phyloP scores from a whole-genome alignment of 257 asterid genomes.

The Fraxinus excelsior region DNA sequence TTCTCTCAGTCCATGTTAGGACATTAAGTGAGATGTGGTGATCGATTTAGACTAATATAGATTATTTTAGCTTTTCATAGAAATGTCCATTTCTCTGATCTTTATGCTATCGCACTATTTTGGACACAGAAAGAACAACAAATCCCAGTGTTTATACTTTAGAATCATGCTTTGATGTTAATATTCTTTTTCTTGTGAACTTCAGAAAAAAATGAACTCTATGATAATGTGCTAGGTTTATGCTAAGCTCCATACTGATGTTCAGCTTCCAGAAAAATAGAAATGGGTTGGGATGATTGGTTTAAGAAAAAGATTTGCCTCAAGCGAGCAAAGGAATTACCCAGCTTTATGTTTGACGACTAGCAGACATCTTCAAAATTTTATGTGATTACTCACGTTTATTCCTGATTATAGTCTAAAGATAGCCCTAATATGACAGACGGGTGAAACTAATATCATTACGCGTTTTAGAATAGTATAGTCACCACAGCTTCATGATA shows the following conservation, averaged over 20 bases:
- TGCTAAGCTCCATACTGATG: not conserved
- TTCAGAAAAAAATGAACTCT: not conserved
- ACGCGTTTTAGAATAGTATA: not conserved
- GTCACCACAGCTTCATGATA: not conserved
- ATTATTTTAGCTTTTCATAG: no score
- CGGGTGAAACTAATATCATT: no score
- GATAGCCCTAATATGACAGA: not conserved
- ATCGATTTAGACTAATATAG: not conserved
- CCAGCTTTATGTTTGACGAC: not conserved
- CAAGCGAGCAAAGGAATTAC: conserved; percentile 38
- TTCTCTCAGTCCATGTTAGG: not conserved
- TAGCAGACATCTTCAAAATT: not conserved
- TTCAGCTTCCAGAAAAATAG: conserved; percentile 5
- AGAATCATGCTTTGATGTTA: not conserved
- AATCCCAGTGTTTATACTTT: not conserved
- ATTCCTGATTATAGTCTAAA: not conserved
- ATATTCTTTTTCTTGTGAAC: not conserved
- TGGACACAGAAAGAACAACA: not conserved
- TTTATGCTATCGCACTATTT: not conserved
- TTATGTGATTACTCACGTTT: not conserved
- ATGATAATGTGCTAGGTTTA: not conserved
- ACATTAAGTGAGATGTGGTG: not conserved
- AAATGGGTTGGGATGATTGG: conserved; percentile 60
- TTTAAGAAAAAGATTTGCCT: conserved; percentile 45
- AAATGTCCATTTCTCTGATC: not conserved